A percentile compares a stretch with the other conserved stretches of the same genome.
phyloP scores from a whole-genome alignment of 1,284 basidiomycete genomes.

The Inonotus hispidus region DNA sequence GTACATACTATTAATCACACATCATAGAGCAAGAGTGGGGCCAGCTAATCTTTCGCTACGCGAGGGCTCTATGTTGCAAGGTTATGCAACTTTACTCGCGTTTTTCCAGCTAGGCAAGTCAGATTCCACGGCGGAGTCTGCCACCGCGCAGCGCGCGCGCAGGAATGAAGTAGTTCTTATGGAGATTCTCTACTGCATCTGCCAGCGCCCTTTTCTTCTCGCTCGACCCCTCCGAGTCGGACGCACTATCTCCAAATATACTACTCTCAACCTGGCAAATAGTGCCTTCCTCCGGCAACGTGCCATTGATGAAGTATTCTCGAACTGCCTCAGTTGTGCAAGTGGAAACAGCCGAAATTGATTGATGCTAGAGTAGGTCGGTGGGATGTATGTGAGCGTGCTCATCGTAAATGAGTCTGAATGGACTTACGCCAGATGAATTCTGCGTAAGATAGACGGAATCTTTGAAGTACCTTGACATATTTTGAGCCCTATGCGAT shows the following conservation, averaged over 20 bases:
- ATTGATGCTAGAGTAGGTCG: conserved; percentile 16
- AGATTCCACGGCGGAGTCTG: too few species aligned
- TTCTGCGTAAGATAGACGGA: conserved; percentile 23
- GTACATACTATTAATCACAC: too few species aligned
- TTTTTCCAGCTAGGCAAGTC: too few species aligned
- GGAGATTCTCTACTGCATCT: background rate
- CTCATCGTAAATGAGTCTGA: background rate
- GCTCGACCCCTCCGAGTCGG: background rate
- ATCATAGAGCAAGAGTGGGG: too few species aligned
- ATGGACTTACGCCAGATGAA: conserved; percentile 20
- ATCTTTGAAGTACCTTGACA: conserved; percentile 20
- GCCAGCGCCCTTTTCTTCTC: background rate
- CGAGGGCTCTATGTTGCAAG: too few species aligned
- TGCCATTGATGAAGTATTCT: conserved; percentile 19
- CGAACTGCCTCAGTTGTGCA: conserved; percentile 19
- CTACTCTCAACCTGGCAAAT: conserved; percentile 16
- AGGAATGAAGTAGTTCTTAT: conserved; percentile 12
- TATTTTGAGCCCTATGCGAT: conserved; percentile 20
- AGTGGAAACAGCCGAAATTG: conserved; percentile 16
- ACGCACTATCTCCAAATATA: conserved; percentile 8
- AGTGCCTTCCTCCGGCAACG: conserved; percentile 17
- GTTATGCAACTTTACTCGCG: too few species aligned
- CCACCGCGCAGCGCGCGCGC: background rate
- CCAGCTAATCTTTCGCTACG: too few species aligned
- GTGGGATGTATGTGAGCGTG: background rate